phyloP scores from a whole-genome alignment of 768 basidiomycete species.

The Leccinum arenicola region DNA sequence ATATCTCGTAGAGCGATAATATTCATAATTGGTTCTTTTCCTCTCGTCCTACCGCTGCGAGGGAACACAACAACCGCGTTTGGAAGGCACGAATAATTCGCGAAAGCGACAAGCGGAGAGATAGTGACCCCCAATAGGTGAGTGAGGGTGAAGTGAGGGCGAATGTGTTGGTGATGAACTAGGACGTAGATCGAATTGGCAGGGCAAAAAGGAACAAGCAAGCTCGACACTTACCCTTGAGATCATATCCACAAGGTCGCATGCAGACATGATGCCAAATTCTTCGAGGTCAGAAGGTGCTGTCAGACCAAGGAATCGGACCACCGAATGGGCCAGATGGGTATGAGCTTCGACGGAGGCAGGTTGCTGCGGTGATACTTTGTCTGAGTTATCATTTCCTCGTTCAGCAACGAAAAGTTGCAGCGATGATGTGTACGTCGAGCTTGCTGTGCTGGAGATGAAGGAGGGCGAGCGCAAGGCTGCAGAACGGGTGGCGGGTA shows the following conservation, averaged over 20 bases:
- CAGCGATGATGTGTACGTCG: no score
- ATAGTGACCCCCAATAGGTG: constrained; percentile 80
- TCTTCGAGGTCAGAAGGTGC: no score
- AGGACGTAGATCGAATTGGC: not conserved
- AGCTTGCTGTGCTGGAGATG: no score
- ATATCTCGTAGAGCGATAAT: constrained; percentile 72
- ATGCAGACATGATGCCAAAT: no score
- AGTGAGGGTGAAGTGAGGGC: constrained; percentile 77
- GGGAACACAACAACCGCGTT: constrained; percentile 95
- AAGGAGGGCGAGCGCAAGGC: no score
- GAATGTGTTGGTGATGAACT: constrained; percentile 94
- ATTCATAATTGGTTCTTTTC: constrained; percentile 62
- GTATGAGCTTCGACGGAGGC: no score
- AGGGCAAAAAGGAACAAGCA: not conserved
- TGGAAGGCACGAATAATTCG: constrained; percentile 87
- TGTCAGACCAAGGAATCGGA: no score
- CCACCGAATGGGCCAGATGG: no score
- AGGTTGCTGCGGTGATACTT: no score
- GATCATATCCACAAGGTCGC: constrained; percentile 26
- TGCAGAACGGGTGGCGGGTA: no score
- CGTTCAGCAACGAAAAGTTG: no score
- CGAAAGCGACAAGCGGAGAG: constrained; percentile 73
- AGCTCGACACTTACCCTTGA: constrained; percentile 51
- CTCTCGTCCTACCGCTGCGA: constrained; percentile 35
- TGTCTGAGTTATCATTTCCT: no score